Conservation (phyloP, 192 early-diverging fungal species). For the Mortierella claussenii region DNA sequence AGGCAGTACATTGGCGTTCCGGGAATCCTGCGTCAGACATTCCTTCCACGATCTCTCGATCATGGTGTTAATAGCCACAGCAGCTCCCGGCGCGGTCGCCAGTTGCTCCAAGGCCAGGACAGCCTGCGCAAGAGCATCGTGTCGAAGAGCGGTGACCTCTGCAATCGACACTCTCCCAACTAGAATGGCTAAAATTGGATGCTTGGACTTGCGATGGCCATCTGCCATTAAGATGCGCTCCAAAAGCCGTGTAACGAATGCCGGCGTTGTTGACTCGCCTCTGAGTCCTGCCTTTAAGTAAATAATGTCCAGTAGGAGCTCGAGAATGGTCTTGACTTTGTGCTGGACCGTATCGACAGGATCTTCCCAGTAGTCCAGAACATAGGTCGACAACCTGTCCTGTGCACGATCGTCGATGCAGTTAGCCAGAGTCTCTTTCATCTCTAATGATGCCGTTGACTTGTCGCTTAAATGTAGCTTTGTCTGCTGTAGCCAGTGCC, state of each 20-base stretch:
- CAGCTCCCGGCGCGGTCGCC: conserved; percentile 52
- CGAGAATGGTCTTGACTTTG: conserved; percentile 77
- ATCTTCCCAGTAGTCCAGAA: conserved; percentile 90
- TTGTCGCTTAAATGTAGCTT: conserved; percentile 32
- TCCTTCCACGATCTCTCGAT: conserved; percentile 48
- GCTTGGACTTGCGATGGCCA: conserved; percentile 85
- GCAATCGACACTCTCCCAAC: conserved; percentile 63
- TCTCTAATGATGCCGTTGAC: conserved; percentile 22
- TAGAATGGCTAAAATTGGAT: conserved; percentile 77
- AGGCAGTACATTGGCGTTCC: conserved; percentile 10
- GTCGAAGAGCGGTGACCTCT: conserved; percentile 63
- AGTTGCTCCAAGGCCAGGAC: conserved; percentile 43
- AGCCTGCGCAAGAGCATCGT: conserved; percentile 70
- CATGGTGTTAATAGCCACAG: conserved; percentile 50
- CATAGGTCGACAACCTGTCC: conserved; percentile 74
- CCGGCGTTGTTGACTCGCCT: conserved; percentile 17
- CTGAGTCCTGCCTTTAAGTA: conserved; percentile 41
- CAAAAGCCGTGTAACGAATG: conserved; percentile 68
- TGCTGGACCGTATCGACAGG: conserved; percentile 84
- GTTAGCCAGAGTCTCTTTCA: conserved; percentile 32
- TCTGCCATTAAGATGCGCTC: conserved; percentile 78
- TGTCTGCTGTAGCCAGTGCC: conserved; percentile 73
- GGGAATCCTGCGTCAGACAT: conserved; percentile 28
- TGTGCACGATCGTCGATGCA: conserved; percentile 48
- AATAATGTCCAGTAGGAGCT: conserved; percentile 73